Conservation (phyloP, 306 rosid genomes). For the Senna siamea region DNA sequence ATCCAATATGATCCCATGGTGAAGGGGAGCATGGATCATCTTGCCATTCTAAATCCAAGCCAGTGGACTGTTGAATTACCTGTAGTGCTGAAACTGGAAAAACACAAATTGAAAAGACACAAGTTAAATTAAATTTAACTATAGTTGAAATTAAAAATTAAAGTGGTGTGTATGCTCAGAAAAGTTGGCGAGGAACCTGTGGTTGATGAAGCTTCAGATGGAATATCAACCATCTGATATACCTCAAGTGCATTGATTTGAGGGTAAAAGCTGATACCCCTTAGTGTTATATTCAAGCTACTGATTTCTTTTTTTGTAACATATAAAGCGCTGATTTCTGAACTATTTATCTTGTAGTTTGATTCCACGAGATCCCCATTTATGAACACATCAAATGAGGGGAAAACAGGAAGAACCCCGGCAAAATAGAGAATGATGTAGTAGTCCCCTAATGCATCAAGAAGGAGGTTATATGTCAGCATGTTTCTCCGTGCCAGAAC, state of each 20-base stretch:
- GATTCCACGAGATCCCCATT: slow-evolving; percentile 67
- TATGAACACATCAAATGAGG: slow-evolving; percentile 73
- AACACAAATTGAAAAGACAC: slow-evolving; percentile 28
- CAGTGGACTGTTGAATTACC: slow-evolving; percentile 80
- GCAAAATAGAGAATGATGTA: slow-evolving; percentile 87
- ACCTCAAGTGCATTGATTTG: slow-evolving; percentile 92
- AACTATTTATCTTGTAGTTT: slow-evolving; percentile 61
- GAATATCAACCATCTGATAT: slow-evolving; percentile 73
- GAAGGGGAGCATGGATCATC: slow-evolving; percentile 94
- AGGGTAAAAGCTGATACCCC: slow-evolving; percentile 65
- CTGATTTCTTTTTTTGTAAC: slow-evolving; percentile 49
- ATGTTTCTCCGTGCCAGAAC: slow-evolving; percentile 64
- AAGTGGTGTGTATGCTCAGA: neutral
- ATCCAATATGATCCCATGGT: slow-evolving; percentile 73
- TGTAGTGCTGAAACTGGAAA: slow-evolving; percentile 88
- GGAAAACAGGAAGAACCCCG: slow-evolving; percentile 74
- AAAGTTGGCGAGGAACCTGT: slow-evolving; percentile 61
- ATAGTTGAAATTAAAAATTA: neutral
- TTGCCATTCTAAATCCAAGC: slow-evolving; percentile 87
- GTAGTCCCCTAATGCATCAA: slow-evolving; percentile 67
- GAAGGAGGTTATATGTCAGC: slow-evolving; percentile 68
- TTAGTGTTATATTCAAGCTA: slow-evolving; percentile 71
- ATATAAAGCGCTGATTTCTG: slow-evolving; percentile 67
- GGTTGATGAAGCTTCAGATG: slow-evolving; percentile 82
- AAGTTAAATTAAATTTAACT: slow-evolving; percentile 31